These are phyloP conservation scores for Zostera marina DNA, from an alignment of 116 monocot genomes.

Conservation along the genomic window DNA sequence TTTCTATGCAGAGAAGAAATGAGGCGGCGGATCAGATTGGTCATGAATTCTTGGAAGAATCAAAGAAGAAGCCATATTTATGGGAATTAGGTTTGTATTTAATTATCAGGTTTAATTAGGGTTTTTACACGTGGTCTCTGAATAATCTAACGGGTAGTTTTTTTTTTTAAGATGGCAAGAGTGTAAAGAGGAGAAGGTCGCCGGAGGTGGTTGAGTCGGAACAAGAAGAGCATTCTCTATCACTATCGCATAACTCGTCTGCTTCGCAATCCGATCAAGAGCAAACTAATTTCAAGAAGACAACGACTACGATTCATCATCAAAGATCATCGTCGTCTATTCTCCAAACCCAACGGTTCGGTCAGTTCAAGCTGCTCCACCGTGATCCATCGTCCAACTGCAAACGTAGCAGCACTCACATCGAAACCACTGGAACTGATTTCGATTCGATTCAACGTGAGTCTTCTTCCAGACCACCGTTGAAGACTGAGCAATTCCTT, in stretches of 20 bases:
- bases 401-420: background rate
- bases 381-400: background rate
- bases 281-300: constrained; percentile 30
- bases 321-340: constrained; percentile 23
- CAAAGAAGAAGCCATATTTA: constrained; percentile 9
- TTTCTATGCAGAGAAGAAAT: constrained; percentile 5
- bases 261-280: constrained; percentile 93
- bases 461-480: constrained; percentile 12
- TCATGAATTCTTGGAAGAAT: constrained; percentile 19
- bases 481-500: constrained; percentile 33
- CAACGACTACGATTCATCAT: constrained; percentile 10
- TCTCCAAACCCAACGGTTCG: constrained; percentile 16
- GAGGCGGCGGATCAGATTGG: constrained; percentile 14
- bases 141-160: background rate
- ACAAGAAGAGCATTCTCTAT: constrained; percentile 81
- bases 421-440: background rate
- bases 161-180: constrained; percentile 4
- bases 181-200: constrained; percentile 33
- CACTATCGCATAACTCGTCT: constrained; percentile 73
- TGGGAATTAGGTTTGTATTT: constrained; percentile 2
- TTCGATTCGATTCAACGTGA: constrained; percentile 6
- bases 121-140: no score
- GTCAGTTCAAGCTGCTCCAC: constrained; percentile 19
- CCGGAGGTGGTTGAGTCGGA: constrained; percentile 36
- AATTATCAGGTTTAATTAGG: no score